Evolutionary conservation across 345 rosid species (phyloP), one percentile per base, ranked within the genome.

Genomic region (Bruguiera sexangula): DNA sequence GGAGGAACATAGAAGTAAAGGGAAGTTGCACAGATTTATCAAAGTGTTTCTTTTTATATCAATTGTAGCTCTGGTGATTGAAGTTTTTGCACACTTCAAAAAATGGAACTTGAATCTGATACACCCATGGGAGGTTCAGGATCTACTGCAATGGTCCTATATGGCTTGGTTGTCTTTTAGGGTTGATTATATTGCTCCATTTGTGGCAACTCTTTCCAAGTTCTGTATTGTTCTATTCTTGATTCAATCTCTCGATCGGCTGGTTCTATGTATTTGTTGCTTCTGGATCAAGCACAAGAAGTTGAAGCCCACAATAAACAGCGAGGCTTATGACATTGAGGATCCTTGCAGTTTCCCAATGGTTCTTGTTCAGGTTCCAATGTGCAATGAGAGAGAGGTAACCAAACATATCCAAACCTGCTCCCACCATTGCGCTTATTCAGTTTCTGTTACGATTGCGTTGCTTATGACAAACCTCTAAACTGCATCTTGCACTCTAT

Each of bases 371-470:
- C 98, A 93, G 88, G 90, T 93, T 79, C 98, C 98, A 15, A 93
- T 93, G 98, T 93, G 98, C 86, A 93, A 93, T 62, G 98, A 93
- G 62, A 77, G 88, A 80, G 98, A 92, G 95, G 96, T 90, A 76
- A 74, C 19, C 30, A 51, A 22, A 60, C 30, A 56, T 43, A 3
- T 3, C 15, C 1, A 11, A 3, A 11, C 15, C 13, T 34, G 36
- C 36, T 34, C 8, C 8, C 36, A 34, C 36, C 36, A 34, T 34
- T 34, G 36, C 8, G 4, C 16, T 43, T 43, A 5, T 43, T 43
- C 1, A 3, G 48, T 43, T 43, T 43, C 48, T 43, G 48, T 43
- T 43, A 10, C 9, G 10, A 22, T 21, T 56, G 16, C 6, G 10
- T 21, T 24, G 30, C 30, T 22, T 56, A 22, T 43, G 18, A 43